Conservation (phyloP, 257 asterid genomes). For the Solanum piurae region DNA sequence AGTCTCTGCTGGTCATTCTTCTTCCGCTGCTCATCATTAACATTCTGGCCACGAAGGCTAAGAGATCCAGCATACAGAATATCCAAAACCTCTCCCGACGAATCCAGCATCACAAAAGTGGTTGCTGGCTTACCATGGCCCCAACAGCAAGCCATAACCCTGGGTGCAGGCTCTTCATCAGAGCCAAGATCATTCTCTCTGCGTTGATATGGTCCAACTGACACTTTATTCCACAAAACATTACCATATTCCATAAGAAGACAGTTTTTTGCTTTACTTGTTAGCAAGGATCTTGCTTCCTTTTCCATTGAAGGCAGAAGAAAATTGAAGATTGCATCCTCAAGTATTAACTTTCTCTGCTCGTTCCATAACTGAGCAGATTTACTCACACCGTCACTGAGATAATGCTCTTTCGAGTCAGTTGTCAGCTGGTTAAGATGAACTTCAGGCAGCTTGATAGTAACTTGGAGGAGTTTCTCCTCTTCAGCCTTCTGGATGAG, state of each 20-base stretch:
- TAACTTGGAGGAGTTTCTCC: conserved; percentile 87
- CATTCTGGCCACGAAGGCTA: conserved; percentile 81
- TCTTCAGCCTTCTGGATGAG: conserved; percentile 93
- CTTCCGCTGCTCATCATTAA: conserved; percentile 78
- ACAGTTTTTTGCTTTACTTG: conserved; percentile 77
- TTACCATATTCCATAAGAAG: conserved; percentile 71
- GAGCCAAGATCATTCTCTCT: conserved; percentile 61
- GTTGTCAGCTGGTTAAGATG: conserved; percentile 62
- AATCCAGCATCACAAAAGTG: conserved; percentile 94
- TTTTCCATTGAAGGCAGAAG: conserved; percentile 91
- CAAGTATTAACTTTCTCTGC: conserved; percentile 79
- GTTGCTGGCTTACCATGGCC: conserved; percentile 98
- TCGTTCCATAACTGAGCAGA: conserved; percentile 98
- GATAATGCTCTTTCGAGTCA: conserved; percentile 73
- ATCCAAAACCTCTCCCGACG: conserved; percentile 92
- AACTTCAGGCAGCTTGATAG: conserved; percentile 63
- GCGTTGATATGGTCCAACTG: conserved; percentile 80
- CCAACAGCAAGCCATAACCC: conserved; percentile 99
- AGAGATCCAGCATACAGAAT: conserved; percentile 78
- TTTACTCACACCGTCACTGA: conserved; percentile 94
- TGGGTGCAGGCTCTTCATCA: conserved; percentile 82
- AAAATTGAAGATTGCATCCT: conserved; percentile 60
- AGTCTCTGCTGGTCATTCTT: conserved; percentile 93
- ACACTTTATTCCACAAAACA: conserved; percentile 78
- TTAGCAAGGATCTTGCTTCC: conserved; percentile 72